A percentile compares a stretch with the other conserved stretches of the same genome.
phyloP scores from a whole-genome alignment of 495 filamentous ascomycete species.

The Penicillium waksmanii region DNA sequence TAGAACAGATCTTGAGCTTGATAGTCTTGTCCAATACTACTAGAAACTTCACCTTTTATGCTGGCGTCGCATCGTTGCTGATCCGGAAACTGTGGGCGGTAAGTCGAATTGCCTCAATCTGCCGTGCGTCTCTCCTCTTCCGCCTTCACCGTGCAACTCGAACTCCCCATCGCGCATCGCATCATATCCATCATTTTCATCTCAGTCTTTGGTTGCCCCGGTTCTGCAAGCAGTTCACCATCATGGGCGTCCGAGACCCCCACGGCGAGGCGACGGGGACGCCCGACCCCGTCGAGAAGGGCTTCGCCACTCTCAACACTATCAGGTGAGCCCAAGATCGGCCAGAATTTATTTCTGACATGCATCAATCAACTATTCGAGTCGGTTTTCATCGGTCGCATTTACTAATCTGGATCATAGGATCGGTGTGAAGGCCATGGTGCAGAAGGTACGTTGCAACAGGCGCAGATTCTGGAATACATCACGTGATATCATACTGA shows the following conservation, averaged over 20 bases:
- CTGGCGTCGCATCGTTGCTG: neutral
- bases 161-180: slow-evolving; percentile 29
- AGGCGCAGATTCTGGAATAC: slow-evolving; percentile 21
- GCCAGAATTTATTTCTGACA: neutral
- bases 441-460: slow-evolving; percentile 61
- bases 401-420: slow-evolving; percentile 53
- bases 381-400: slow-evolving; percentile 48
- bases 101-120: slow-evolving; percentile 16
- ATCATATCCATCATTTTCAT: slow-evolving; percentile 32
- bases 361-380: neutral
- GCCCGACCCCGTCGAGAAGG: slow-evolving; percentile 70
- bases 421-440: slow-evolving; percentile 73
- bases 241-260: slow-evolving; percentile 53
- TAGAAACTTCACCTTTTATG: too few relatives aligned
- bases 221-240: slow-evolving; percentile 17
- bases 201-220: slow-evolving; percentile 6
- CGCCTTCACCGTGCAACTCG: slow-evolving; percentile 18
- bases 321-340: slow-evolving; percentile 59
- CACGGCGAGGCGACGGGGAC: slow-evolving; percentile 55
- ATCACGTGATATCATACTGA: slow-evolving; percentile 47
- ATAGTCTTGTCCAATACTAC: too few relatives aligned
- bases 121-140: slow-evolving; percentile 15
- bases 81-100: slow-evolving; percentile 3
- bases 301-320: slow-evolving; percentile 77
- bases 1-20: too few relatives aligned